phyloP scores from a whole-genome alignment of 306 rosid species.

The Coriaria nepalensis region DNA sequence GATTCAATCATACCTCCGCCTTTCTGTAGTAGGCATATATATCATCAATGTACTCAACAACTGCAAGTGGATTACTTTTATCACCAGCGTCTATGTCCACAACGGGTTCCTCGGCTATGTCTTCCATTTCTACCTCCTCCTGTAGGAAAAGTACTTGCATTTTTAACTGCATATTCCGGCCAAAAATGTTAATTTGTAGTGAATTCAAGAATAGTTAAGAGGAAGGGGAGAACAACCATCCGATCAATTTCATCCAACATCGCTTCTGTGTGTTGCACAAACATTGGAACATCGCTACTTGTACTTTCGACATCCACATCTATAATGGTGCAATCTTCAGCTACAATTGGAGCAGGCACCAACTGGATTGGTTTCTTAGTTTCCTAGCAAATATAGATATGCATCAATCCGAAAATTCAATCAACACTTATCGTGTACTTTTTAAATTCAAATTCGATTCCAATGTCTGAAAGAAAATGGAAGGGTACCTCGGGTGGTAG shows the following conservation, averaged over 20 bases:
- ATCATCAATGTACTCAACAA: slow-evolving; percentile 39
- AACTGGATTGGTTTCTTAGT: slow-evolving; percentile 10
- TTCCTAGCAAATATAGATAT: slow-evolving; percentile 6
- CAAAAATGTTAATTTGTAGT: too few species aligned
- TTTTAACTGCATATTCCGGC: too few species aligned
- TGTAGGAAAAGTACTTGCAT: slow-evolving; percentile 1
- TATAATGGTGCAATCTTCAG: slow-evolving; percentile 18
- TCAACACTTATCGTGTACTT: not conserved
- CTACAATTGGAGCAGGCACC: slow-evolving; percentile 15
- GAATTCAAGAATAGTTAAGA: too few species aligned
- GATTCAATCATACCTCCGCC: slow-evolving; percentile 27
- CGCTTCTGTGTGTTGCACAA: slow-evolving; percentile 51
- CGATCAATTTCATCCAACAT: slow-evolving; percentile 40
- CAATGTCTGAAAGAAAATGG: not conserved
- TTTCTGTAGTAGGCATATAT: slow-evolving; percentile 28
- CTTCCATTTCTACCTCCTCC: slow-evolving; percentile 46
- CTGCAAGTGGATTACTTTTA: slow-evolving; percentile 25
- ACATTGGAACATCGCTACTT: slow-evolving; percentile 33
- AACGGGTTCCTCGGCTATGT: slow-evolving; percentile 23
- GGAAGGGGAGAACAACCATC: slow-evolving; percentile 21
- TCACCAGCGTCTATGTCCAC: slow-evolving; percentile 31
- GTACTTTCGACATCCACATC: slow-evolving; percentile 27
- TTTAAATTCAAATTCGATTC: not conserved
- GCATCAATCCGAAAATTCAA: slow-evolving; percentile 4
- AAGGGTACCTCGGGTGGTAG: slow-evolving; percentile 14